phyloP scores from a whole-genome alignment of 1,284 basidiomycete genomes.

The Apiotrichum sp. region DNA sequence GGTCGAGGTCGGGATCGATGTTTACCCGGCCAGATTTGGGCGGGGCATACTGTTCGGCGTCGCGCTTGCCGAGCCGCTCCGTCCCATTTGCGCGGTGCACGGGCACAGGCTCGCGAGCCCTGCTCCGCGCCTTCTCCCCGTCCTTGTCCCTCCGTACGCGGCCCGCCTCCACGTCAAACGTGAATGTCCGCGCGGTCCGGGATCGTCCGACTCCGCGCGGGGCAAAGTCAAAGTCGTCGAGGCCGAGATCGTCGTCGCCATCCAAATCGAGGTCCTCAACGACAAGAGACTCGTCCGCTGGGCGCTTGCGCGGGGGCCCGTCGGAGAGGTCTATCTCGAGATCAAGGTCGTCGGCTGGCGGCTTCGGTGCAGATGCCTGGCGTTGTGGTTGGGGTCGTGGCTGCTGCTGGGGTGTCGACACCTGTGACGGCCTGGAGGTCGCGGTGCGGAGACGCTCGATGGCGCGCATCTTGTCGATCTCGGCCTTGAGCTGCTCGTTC shows the following conservation, averaged over 20 bases:
- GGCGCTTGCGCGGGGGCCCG: background rate
- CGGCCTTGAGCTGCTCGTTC: constrained; percentile 19
- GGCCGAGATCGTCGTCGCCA: background rate
- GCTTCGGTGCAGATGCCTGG: too few species aligned
- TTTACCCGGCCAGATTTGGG: too few species aligned
- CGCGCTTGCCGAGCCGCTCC: too few species aligned
- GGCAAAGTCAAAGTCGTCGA: constrained; percentile 4
- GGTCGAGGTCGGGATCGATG: too few species aligned
- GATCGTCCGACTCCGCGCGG: background rate
- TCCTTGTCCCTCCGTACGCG: background rate
- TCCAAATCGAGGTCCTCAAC: constrained; percentile 20
- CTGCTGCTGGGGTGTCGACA: too few species aligned
- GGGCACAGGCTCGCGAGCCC: background rate
- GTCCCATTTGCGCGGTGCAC: too few species aligned
- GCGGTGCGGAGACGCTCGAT: too few species aligned
- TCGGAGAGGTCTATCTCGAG: background rate
- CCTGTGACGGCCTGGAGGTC: too few species aligned
- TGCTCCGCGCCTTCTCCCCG: too few species aligned
- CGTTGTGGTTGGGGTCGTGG: too few species aligned
- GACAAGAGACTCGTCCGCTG: constrained; percentile 25
- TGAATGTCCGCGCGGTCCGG: constrained; percentile 22
- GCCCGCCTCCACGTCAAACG: constrained; percentile 14
- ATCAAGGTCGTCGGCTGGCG: too few species aligned
- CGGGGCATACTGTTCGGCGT: too few species aligned
- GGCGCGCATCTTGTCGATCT: constrained; percentile 12